Percentiles rank a stretch among this genome's conserved stretches.
Conservation (phyloP, 108 stramenopile genomes). For the Mediolabrus comicus region DNA sequence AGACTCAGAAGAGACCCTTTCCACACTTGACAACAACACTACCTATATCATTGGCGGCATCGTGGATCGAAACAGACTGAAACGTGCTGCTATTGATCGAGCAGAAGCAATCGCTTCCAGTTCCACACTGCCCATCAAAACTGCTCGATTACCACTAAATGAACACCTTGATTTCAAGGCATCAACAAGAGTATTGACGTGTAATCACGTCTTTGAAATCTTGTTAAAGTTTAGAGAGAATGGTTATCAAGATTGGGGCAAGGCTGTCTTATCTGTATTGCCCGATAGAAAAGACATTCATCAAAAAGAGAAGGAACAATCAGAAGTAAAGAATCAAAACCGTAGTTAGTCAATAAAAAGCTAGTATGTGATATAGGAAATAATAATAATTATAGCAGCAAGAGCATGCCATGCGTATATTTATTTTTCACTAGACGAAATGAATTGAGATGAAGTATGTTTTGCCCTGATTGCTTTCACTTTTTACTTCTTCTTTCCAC, state of each 20-base stretch:
- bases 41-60: constrained; percentile 88
- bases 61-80: constrained; percentile 82
- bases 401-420: neutral
- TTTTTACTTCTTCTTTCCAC: constrained; percentile 25
- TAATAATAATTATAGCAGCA: neutral
- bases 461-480: neutral
- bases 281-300: constrained; percentile 68
- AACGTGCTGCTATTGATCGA: constrained; percentile 57
- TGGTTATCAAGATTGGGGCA: constrained; percentile 68
- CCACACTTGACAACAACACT: constrained; percentile 56
- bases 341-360: neutral
- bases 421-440: neutral
- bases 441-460: constrained; percentile 1
- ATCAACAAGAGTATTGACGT: constrained; percentile 69
- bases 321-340: neutral
- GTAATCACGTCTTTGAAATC: constrained; percentile 87
- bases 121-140: constrained; percentile 60
- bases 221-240: constrained; percentile 64
- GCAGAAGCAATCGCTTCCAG: constrained; percentile 61
- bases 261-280: constrained; percentile 60
- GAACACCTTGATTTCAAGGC: constrained; percentile 57
- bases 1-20: constrained; percentile 66
- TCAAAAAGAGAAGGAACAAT: constrained; percentile 21
- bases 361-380: neutral
- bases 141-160: constrained; percentile 69